Percentiles rank a stretch among this genome's conserved stretches.
Evolutionary conservation across 2,329 filamentous ascomycete species (phyloP).

Genomic region (Fusarium setosum): DNA sequence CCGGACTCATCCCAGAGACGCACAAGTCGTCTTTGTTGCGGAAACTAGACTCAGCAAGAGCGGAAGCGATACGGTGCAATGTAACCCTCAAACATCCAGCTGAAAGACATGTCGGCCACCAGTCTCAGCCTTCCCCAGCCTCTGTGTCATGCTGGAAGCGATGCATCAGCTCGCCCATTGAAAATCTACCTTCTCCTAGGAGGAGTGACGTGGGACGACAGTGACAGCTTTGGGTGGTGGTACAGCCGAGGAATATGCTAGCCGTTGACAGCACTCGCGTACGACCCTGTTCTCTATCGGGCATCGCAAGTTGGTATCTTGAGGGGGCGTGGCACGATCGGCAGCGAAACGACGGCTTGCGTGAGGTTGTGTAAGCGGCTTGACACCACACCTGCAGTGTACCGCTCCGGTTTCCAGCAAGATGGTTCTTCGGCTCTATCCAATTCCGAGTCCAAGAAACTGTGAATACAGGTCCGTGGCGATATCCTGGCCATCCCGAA

Average conservation of each 20-base stretch:
- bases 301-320: conserved; percentile 21
- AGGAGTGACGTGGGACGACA: conserved; percentile 1
- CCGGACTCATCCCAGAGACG: conserved; percentile 6
- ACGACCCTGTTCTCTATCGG: conserved; percentile 27
- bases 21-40: conserved; percentile 6
- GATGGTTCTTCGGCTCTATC: conserved; percentile 29
- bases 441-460: conserved; percentile 19
- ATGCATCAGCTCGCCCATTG: conserved; percentile 4
- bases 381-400: conserved; percentile 24
- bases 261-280: conserved; percentile 27
- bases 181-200: conserved; percentile 1
- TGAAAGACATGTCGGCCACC: conserved; percentile 6
- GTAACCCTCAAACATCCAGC: conserved; percentile 26
- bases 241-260: conserved; percentile 19
- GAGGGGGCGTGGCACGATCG: conserved; percentile 34
- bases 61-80: conserved; percentile 17
- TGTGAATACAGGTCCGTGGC: conserved; percentile 14
- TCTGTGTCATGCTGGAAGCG: conserved; percentile 8
- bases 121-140: conserved; percentile 13
- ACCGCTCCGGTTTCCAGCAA: conserved; percentile 28
- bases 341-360: conserved; percentile 28
- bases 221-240: conserved; percentile 24
- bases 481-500: conserved; percentile 4
- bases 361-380: conserved; percentile 40
- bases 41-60: conserved; percentile 17